Conservation (phyloP, 1,139 yeast genomes). For the Debaryomyces singareniensis region DNA sequence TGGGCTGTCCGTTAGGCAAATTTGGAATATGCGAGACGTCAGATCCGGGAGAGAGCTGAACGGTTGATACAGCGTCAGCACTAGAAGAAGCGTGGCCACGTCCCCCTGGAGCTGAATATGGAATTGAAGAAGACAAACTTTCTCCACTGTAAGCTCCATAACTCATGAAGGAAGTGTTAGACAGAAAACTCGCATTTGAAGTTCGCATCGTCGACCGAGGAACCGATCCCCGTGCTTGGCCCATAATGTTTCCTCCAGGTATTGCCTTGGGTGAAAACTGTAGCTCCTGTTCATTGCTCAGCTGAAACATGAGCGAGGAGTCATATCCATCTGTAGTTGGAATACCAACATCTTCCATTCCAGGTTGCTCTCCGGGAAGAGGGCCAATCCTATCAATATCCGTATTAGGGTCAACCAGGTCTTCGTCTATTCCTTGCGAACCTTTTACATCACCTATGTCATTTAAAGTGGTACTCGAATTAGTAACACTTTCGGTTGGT, state of each 20-base stretch:
- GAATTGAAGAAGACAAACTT: slow-evolving; percentile 57
- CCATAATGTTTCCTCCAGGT: slow-evolving; percentile 9
- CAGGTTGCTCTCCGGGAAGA: slow-evolving; percentile 1
- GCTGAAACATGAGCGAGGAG: slow-evolving; percentile 8
- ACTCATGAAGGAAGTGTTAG: slow-evolving; percentile 35
- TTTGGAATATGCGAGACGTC: slow-evolving; percentile 31
- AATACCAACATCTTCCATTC: neutral
- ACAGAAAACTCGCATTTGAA: slow-evolving; percentile 35
- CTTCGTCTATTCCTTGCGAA: neutral
- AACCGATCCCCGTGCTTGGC: too few species aligned
- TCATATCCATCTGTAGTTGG: slow-evolving; percentile 13
- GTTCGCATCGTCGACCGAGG: too few species aligned
- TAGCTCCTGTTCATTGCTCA: slow-evolving; percentile 4
- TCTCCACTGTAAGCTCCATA: slow-evolving; percentile 31
- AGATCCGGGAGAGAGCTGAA: slow-evolving; percentile 1
- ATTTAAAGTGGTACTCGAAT: slow-evolving; percentile 3
- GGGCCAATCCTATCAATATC: slow-evolving; percentile 1
- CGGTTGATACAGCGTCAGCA: neutral
- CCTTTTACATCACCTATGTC: neutral
- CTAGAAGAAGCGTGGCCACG: slow-evolving; percentile 15
- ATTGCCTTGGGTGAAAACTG: slow-evolving; percentile 2
- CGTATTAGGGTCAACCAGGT: neutral
- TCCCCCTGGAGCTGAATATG: slow-evolving; percentile 70
- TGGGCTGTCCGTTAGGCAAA: slow-evolving; percentile 49
- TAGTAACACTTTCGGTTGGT: slow-evolving; percentile 12